Evolutionary conservation across 306 rosid species (phyloP).

Genomic region (Citrullus colocynthis): DNA sequence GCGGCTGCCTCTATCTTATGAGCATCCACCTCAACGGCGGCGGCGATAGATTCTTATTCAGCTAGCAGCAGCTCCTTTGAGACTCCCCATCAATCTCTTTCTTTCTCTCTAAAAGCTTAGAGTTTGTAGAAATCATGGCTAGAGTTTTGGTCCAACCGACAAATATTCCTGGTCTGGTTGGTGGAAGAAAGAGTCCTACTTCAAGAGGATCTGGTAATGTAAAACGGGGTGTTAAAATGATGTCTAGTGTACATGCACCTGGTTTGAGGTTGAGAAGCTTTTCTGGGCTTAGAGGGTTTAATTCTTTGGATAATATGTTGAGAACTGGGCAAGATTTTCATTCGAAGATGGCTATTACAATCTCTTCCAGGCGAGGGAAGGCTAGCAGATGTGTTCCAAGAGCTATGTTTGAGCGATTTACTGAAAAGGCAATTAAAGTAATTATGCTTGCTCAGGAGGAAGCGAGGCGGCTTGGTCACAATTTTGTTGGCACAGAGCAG

Average conservation of each 20-base stretch:
- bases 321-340: conserved; percentile 46
- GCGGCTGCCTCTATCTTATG: background rate
- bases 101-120: background rate
- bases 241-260: conserved; percentile 31
- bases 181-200: conserved; percentile 30
- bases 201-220: conserved; percentile 45
- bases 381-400: conserved; percentile 55
- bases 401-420: conserved; percentile 98
- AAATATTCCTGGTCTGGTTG: conserved; percentile 45
- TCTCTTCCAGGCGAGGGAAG: conserved; percentile 38
- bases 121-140: conserved; percentile 39
- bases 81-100: background rate
- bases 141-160: conserved; percentile 73
- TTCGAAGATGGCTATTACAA: conserved; percentile 36
- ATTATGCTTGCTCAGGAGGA: conserved; percentile 99
- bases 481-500: conserved; percentile 97
- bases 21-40: background rate
- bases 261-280: conserved; percentile 42
- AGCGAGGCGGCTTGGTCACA: conserved; percentile 96
- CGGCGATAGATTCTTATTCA: background rate
- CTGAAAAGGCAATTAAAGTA: conserved; percentile 91
- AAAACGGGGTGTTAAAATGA: conserved; percentile 40
- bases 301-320: conserved; percentile 47
- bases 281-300: conserved; percentile 56
- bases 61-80: background rate